Evolutionary conservation across 345 rosid genomes (phyloP).

Genomic region (Ceriops decandra): DNA sequence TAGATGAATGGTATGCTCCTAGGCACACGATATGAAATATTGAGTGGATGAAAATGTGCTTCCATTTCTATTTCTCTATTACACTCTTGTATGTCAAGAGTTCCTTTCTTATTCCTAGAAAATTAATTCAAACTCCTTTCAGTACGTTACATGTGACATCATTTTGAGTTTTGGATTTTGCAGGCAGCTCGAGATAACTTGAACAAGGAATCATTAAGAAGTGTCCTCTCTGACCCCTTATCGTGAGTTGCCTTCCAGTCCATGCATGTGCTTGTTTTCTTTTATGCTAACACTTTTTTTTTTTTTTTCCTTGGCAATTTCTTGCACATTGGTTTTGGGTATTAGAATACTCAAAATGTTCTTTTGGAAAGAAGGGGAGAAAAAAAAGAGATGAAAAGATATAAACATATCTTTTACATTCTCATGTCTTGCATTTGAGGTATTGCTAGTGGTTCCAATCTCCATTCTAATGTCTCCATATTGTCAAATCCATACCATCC

Average conservation of each 20-base stretch:
- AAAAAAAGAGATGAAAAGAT: no score
- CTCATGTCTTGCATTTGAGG: no score
- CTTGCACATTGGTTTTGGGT: neutral
- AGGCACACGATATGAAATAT: neutral
- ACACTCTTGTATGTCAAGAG: no score
- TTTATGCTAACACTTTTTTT: neutral
- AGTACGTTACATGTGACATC: conserved; percentile 27
- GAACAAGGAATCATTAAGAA: conserved; percentile 84
- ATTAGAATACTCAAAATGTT: neutral
- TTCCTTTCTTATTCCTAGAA: neutral
- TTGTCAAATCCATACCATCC: no score
- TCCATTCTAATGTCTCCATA: no score
- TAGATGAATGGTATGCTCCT: neutral
- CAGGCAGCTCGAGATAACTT: conserved; percentile 61
- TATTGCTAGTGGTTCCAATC: no score
- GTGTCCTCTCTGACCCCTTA: conserved; percentile 89
- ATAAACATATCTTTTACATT: no score
- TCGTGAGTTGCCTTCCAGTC: conserved; percentile 62
- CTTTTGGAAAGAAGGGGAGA: no score
- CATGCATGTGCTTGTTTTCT: conserved; percentile 12
- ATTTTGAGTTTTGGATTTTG: conserved; percentile 37
- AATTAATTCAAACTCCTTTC: conserved; percentile 18
- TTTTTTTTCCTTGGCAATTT: neutral
- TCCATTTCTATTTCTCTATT: neutral
- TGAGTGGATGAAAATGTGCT: neutral